phyloP scores from a whole-genome alignment of 2,329 filamentous ascomycete genomes.

The Alternaria angustiovoidea region DNA sequence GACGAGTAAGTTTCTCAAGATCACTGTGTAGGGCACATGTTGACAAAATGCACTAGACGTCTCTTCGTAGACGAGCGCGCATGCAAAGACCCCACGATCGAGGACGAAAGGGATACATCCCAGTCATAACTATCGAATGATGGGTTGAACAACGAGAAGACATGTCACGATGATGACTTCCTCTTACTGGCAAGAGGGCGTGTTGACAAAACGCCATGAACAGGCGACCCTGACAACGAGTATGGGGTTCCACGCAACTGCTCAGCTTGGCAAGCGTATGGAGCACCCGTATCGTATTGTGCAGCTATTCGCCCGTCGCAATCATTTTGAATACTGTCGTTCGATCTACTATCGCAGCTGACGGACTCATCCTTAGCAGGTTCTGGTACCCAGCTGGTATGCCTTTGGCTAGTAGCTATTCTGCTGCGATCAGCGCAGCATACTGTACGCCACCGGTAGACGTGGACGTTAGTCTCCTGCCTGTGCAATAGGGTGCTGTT shows the following conservation, averaged over 20 bases:
- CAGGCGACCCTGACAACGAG: no score
- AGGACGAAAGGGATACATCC: background rate
- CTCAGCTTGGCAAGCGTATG: no score
- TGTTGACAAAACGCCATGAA: no score
- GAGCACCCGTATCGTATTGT: no score
- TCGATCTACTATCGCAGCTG: constrained; percentile 15
- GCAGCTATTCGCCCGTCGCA: no score
- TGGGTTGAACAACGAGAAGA: background rate
- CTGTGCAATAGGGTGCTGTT: no score
- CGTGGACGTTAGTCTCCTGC: constrained; percentile 15
- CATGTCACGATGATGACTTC: background rate
- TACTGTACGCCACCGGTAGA: constrained; percentile 35
- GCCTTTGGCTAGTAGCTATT: constrained; percentile 38
- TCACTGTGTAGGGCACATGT: no score
- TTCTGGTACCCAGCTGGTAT: constrained; percentile 31
- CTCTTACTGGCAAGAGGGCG: background rate
- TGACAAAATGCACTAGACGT: no score
- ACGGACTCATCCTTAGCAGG: constrained; percentile 19
- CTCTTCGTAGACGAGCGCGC: no score
- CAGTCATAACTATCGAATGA: background rate
- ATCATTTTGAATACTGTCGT: constrained; percentile 24
- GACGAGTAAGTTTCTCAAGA: no score
- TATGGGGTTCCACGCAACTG: no score
- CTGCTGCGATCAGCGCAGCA: constrained; percentile 46
- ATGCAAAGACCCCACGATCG: background rate